Percentiles rank a stretch among this genome's conserved stretches.
Evolutionary conservation across 2,329 filamentous ascomycete genomes (phyloP).

Genomic region (Aspergillus sp.): DNA sequence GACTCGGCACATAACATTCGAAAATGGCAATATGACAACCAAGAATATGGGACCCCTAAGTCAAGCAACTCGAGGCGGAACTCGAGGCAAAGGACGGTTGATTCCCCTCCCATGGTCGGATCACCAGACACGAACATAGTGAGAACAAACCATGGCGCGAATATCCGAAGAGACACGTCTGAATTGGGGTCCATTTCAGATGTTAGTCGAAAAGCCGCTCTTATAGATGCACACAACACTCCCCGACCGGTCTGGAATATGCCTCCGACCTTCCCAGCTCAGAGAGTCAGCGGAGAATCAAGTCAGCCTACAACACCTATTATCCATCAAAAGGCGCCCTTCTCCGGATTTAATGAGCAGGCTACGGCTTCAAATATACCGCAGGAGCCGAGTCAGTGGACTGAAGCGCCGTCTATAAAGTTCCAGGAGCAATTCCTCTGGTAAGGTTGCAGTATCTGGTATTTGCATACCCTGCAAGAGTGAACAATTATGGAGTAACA

Average conservation of each 20-base stretch:
- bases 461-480: too few species aligned
- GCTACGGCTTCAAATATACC: neutral
- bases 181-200: neutral
- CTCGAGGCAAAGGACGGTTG: neutral
- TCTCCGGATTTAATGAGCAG: neutral
- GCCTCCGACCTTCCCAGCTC: neutral
- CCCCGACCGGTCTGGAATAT: neutral
- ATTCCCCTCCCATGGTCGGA: neutral
- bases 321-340: neutral
- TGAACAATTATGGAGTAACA: too few species aligned
- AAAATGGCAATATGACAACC: constrained; percentile 36
- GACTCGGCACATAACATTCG: constrained; percentile 33
- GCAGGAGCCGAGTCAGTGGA: constrained; percentile 25
- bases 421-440: constrained; percentile 37
- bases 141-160: neutral
- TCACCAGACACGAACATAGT: neutral
- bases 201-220: neutral
- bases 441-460: constrained; percentile 15
- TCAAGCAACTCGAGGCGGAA: neutral
- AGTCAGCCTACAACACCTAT: neutral
- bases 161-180: neutral
- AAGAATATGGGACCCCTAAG: neutral
- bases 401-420: constrained; percentile 28
- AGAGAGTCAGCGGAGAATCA: neutral
- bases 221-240: neutral